These are phyloP conservation scores for Pterocarpus macrocarpus DNA, from an alignment of 306 rosid genomes.

Conservation along the genomic window DNA sequence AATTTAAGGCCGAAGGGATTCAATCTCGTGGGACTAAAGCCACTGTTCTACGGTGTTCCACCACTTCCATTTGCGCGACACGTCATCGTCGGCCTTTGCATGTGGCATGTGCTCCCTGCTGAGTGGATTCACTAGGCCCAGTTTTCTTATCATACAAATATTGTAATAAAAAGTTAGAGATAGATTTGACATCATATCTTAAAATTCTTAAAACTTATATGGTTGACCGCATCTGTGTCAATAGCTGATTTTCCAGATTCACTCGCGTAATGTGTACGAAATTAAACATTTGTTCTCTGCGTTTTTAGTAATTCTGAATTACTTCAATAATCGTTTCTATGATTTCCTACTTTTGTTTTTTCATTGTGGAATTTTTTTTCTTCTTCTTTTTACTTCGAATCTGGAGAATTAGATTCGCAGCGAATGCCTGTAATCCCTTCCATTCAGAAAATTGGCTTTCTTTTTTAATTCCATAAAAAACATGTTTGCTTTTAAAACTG, in stretches of 20 bases:
- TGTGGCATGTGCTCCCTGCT: neutral
- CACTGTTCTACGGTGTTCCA: neutral
- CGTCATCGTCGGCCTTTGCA: neutral
- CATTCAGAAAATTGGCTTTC: neutral
- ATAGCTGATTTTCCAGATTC: neutral
- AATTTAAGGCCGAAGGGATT: slow-evolving; percentile 44
- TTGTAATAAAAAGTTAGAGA: too few species aligned
- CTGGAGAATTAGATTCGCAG: neutral
- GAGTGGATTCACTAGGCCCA: too few species aligned
- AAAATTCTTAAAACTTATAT: too few species aligned
- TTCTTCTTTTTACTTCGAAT: too few species aligned
- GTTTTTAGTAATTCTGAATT: too few species aligned
- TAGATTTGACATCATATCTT: too few species aligned
- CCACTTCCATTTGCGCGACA: neutral
- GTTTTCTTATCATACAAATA: too few species aligned
- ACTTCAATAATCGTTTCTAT: neutral
- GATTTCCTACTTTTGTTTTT: neutral
- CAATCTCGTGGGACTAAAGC: neutral
- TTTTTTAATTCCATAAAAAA: neutral
- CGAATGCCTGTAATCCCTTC: neutral
- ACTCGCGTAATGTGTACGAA: neutral
- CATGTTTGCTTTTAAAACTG: neutral
- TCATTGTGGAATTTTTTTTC: too few species aligned
- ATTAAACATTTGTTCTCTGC: too few species aligned
- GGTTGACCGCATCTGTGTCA: too few species aligned